A percentile compares a stretch with the other conserved stretches of the same genome.
Conservation (phyloP, 176 grass and related monocot species). For the Musa acuminata region DNA sequence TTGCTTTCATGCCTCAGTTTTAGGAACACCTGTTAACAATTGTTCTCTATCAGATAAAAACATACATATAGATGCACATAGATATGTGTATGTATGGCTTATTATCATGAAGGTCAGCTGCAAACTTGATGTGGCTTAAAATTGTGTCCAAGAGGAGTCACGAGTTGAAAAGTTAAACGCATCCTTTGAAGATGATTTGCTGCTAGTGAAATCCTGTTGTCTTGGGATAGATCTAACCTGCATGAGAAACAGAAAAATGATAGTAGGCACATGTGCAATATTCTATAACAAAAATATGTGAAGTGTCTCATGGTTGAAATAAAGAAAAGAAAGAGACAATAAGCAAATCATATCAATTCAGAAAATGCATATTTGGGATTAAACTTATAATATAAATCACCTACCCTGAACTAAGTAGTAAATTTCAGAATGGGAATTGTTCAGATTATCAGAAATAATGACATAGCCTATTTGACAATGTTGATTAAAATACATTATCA, state of each 20-base stretch:
- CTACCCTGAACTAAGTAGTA: too few relatives aligned
- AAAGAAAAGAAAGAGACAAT: too few relatives aligned
- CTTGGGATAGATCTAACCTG: constrained; percentile 81
- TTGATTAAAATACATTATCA: too few relatives aligned
- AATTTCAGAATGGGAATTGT: too few relatives aligned
- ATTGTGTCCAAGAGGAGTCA: constrained; percentile 12
- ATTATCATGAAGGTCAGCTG: constrained; percentile 1
- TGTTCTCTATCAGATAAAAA: constrained; percentile 26
- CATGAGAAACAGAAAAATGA: background rate
- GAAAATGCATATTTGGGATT: too few relatives aligned
- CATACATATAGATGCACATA: background rate
- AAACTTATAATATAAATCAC: too few relatives aligned
- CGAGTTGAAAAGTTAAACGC: constrained; percentile 32
- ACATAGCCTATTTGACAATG: too few relatives aligned
- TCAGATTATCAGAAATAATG: too few relatives aligned
- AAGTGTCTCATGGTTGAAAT: too few relatives aligned
- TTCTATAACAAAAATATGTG: constrained; percentile 1
- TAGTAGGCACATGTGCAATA: background rate
- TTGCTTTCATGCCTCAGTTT: constrained; percentile 90
- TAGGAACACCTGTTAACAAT: constrained; percentile 58
- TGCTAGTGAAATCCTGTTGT: constrained; percentile 46
- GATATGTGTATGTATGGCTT: background rate
- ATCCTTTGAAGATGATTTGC: constrained; percentile 92
- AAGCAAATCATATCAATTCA: too few relatives aligned
- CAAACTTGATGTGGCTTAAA: constrained; percentile 75